phyloP scores from a whole-genome alignment of 306 rosid genomes.

The Ziziphus jujuba region DNA sequence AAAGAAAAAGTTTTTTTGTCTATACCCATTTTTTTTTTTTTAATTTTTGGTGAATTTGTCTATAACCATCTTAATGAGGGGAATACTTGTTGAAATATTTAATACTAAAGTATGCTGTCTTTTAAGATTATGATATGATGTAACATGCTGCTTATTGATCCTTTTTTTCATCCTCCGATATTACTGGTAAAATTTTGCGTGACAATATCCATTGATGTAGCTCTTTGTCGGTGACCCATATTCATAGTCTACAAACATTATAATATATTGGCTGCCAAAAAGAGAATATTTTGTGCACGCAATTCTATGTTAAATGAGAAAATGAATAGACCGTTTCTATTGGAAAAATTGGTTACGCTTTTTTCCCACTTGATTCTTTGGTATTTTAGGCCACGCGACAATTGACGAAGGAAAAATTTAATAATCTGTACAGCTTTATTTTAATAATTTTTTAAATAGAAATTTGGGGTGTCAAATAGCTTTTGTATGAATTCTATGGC shows the following conservation, averaged over 20 bases:
- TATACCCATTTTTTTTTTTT: too few relatives aligned
- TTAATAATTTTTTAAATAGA: too few relatives aligned
- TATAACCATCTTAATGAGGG: constrained; percentile 1
- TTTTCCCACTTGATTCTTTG: too few relatives aligned
- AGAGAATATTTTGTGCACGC: too few relatives aligned
- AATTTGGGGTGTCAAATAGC: too few relatives aligned
- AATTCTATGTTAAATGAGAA: background rate
- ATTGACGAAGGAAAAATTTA: too few relatives aligned
- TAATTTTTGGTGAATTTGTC: too few relatives aligned
- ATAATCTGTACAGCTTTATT: too few relatives aligned
- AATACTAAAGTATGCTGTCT: background rate
- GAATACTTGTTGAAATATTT: background rate
- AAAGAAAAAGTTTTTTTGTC: background rate
- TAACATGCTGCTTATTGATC: background rate
- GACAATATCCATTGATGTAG: background rate
- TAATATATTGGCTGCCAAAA: too few relatives aligned
- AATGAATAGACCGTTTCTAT: background rate
- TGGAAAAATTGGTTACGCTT: too few relatives aligned
- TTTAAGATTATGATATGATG: background rate
- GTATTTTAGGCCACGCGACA: too few relatives aligned
- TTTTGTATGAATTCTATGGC: too few relatives aligned
- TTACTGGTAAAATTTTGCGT: background rate
- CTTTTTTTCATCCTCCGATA: background rate
- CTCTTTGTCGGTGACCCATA: background rate
- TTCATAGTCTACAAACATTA: background rate